Base-by-base conservation (phyloP, 2,329 filamentous ascomycete genomes). In the Bipolaris sorokiniana region DNA sequence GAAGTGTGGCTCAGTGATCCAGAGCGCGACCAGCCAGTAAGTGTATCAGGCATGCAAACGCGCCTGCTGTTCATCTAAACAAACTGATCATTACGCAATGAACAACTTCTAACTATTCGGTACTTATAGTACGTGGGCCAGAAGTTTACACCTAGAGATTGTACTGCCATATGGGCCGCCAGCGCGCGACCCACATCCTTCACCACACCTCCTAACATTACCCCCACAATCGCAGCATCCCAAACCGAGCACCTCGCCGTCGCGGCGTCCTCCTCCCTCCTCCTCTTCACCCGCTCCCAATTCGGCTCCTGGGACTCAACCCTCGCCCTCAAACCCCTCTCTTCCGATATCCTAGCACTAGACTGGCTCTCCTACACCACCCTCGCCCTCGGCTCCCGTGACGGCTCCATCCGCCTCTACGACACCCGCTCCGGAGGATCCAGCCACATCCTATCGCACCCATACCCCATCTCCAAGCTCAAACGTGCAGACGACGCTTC, bases 361-460 rank as follows among this genome's bases (percentile, higher is more conserved):
- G 63, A 70, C 18, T 79, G 76, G 76, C 60, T 77, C 2, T 67
- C 63, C 1, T 59, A 64, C 10, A 73, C 60, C 7, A 68, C 68
- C 6, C 37, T 79, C 18, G 67, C 68, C 1, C 53, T 72, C 2
- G 77, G 76, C 7, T 64, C 66, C 15, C 69, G 77, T 3, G 64
- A 75, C 31, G 71, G 70, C 9, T 67, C 58, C 3, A 71, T 80
- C 3, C 59, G 63, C 16, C 61, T 77, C 33, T 70, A 74, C 54
- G 75, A 78, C 53, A 60, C 60, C 0, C 70, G 75, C 37, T 66
- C 70, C 11, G 58, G 56, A 0, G 67, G 69, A 6, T 63, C 61
- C 1, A 62, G 62, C 7, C 64, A 68, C 26, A 61, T 72, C 28
- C 60, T 75, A 33, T 66, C 56, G 2, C 72, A 76, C 42, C 64